Evolutionary conservation across 1,284 basidiomycete genomes (phyloP), one percentile per base, ranked within the genome.

Genomic region (Gastroboletus turbinatus): DNA sequence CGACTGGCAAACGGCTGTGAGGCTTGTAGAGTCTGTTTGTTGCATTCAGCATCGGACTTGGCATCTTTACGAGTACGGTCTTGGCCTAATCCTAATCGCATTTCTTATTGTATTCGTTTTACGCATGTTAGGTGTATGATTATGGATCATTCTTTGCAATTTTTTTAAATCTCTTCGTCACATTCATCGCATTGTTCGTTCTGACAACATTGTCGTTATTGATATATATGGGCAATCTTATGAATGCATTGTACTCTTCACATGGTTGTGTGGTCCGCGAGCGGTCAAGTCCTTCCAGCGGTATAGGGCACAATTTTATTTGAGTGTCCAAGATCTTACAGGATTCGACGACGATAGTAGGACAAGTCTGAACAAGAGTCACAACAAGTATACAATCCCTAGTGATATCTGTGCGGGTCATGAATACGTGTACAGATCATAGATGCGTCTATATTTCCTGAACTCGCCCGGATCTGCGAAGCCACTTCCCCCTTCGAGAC

Each of bases 1-100:
- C 66, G 35, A 71, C 70, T 13, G 62, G 59, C 46, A 58, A 56
- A 21, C 60, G 42, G 4, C 32, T 67, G 4, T 69, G 54, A 66
- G 43, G 13, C 10, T 0, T 33, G 9, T 6, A 2, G 33, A 16
- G 14, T 5, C n/a, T 33, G 30, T 33, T n/a, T 29, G 9, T 46
- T 2, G 54, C 50, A 50, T 55, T 50, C 4, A 16, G 40, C 38
- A 52, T 55, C 7, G 67, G 49, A 60, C 57, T 46, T 17, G 45
- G 52, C 50, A 59, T 58, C 40, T 30, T 50, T 48, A 55, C 21
- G n/a, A 7, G 13, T 47, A 63, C 25, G 2, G 16, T n/a, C 3
- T 19, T 5, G 5, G 19, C 49, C 17, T 65, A 63, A 64, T 66
- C 49, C 17, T 65, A 63, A 64, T 66, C 19, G 30, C 51, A 52